A percentile compares a stretch with the other conserved stretches of the same genome.
Conservation (phyloP, 2,329 filamentous ascomycete species). For the Beauveria australis region DNA sequence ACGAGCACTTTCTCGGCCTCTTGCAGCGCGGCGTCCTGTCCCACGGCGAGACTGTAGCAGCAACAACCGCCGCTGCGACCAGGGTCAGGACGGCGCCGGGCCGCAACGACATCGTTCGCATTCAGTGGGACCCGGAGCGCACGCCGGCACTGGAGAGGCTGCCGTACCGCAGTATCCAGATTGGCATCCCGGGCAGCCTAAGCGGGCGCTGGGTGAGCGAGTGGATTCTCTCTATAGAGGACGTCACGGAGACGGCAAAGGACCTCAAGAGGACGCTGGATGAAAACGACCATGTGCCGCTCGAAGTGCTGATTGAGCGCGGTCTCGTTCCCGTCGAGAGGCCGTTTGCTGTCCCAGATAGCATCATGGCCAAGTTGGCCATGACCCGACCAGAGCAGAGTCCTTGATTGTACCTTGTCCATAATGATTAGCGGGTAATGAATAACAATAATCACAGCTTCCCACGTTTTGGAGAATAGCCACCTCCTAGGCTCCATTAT, state of each 20-base stretch:
- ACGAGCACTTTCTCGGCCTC: conserved; percentile 39
- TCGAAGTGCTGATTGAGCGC: conserved; percentile 27
- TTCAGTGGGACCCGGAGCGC: conserved; percentile 59
- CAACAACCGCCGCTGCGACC: background rate
- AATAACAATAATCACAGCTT: too few relatives aligned
- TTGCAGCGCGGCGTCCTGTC: conserved; percentile 30
- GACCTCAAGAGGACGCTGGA: conserved; percentile 39
- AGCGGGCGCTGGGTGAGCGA: conserved; percentile 38
- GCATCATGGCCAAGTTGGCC: conserved; percentile 23
- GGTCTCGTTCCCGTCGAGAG: conserved; percentile 37
- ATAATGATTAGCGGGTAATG: too few relatives aligned
- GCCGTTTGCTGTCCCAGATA: conserved; percentile 32
- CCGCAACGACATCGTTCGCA: conserved; percentile 32
- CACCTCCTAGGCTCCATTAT: background rate
- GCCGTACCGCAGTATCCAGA: conserved; percentile 49
- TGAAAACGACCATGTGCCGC: conserved; percentile 25
- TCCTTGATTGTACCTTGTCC: background rate
- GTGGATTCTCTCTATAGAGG: conserved; percentile 47
- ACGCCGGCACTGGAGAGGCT: conserved; percentile 35
- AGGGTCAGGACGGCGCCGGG: conserved; percentile 15
- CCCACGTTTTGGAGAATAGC: too few relatives aligned
- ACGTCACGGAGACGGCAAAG: conserved; percentile 47
- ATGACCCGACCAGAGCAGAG: conserved; percentile 19
- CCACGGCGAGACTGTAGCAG: background rate
- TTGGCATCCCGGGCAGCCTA: conserved; percentile 44